phyloP scores from a whole-genome alignment of 1,284 basidiomycete genomes.

The Malassezia japonica region DNA sequence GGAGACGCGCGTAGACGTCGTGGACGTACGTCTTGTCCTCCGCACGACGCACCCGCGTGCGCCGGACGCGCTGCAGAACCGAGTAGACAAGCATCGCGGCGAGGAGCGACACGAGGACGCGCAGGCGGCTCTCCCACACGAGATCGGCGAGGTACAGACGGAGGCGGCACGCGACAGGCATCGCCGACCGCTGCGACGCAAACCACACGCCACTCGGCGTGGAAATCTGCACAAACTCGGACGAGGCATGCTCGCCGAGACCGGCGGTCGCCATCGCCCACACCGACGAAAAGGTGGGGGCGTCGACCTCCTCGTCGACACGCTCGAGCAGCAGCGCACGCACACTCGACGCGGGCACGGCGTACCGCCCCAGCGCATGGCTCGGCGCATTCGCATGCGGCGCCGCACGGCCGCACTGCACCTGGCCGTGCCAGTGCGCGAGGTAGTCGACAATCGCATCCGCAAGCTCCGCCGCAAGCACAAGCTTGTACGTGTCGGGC shows the following conservation, averaged over 20 bases:
- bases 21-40: conserved; percentile 19
- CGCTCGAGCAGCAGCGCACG: conserved; percentile 17
- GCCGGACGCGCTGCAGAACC: conserved; percentile 15
- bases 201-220: not conserved
- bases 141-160: conserved; percentile 7
- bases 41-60: conserved; percentile 10
- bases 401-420: conserved; percentile 28
- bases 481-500: conserved; percentile 41
- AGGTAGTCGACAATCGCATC: conserved; percentile 26
- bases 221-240: not conserved
- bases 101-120: not conserved
- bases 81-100: not conserved
- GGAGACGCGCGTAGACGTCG: conserved; percentile 21
- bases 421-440: conserved; percentile 32
- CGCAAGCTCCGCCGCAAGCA: conserved; percentile 34
- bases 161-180: conserved; percentile 12
- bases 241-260: conserved; percentile 13
- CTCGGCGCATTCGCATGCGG: conserved; percentile 21
- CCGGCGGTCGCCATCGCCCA: conserved; percentile 40
- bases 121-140: conserved; percentile 6
- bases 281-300: conserved; percentile 29
- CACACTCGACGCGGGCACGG: conserved; percentile 21
- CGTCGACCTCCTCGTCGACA: conserved; percentile 16
- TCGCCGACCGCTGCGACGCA: not conserved
- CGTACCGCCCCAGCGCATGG: conserved; percentile 17